These are phyloP conservation scores for Pelargonium citronellum DNA, from an alignment of 441 rosid genomes.

Conservation along the genomic window DNA sequence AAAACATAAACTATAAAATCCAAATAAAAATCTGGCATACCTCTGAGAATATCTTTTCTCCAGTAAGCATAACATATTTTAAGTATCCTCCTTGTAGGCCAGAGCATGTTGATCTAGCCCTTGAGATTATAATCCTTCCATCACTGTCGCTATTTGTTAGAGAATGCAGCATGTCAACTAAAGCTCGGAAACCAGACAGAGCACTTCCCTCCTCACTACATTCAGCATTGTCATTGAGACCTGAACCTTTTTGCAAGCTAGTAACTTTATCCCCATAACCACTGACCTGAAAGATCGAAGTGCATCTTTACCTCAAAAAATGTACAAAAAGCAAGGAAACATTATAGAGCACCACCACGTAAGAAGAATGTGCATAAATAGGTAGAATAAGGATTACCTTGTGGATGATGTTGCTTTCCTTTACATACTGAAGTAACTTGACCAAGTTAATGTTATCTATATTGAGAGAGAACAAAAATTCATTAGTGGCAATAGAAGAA, in stretches of 20 bases:
- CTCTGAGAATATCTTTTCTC: slow-evolving; percentile 84
- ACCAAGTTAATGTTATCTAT: slow-evolving; percentile 86
- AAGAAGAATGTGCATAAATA: slow-evolving; percentile 13
- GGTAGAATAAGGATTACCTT: slow-evolving; percentile 49
- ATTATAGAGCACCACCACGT: slow-evolving; percentile 9
- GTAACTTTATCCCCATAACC: slow-evolving; percentile 65
- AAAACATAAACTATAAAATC: neutral
- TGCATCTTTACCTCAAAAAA: slow-evolving; percentile 17
- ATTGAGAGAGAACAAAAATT: slow-evolving; percentile 70
- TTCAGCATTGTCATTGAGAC: slow-evolving; percentile 28
- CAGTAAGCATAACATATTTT: slow-evolving; percentile 90
- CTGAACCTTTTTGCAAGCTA: slow-evolving; percentile 38
- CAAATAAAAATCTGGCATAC: slow-evolving; percentile 31
- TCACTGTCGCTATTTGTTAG: slow-evolving; percentile 76
- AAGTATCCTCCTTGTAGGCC: slow-evolving; percentile 55
- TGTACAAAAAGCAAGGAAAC: slow-evolving; percentile 12
- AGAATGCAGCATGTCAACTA: slow-evolving; percentile 58
- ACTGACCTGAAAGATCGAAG: slow-evolving; percentile 49
- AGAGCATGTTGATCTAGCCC: slow-evolving; percentile 34
- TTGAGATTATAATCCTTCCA: slow-evolving; percentile 86
- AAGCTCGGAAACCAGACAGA: slow-evolving; percentile 66
- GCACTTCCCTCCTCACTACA: slow-evolving; percentile 45
- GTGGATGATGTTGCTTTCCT: slow-evolving; percentile 77
- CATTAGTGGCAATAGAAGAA: slow-evolving; percentile 73
- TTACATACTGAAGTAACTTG: slow-evolving; percentile 68